Percentiles rank a stretch among this genome's conserved stretches.
Conservation (phyloP, 2,329 filamentous ascomycete genomes). For the Colletotrichum agaves region DNA sequence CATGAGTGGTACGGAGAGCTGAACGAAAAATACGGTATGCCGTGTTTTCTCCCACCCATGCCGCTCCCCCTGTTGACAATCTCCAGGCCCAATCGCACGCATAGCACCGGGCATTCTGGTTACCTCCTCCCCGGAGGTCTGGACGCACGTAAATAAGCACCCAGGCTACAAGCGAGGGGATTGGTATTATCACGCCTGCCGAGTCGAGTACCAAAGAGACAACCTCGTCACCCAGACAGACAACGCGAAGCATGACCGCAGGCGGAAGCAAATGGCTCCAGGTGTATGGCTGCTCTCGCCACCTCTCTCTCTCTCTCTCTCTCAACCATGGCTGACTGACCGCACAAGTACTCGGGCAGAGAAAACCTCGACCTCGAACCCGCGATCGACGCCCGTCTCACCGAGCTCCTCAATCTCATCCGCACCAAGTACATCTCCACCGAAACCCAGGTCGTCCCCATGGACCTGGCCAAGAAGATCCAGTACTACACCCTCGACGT, state of each 20-base stretch:
- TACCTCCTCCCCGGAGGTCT: conserved; percentile 59
- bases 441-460: conserved; percentile 41
- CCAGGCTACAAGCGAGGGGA: conserved; percentile 53
- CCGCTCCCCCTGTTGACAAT: neutral
- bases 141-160: conserved; percentile 55
- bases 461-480: conserved; percentile 59
- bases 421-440: conserved; percentile 54
- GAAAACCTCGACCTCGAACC: conserved; percentile 63
- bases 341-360: conserved; percentile 62
- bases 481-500: conserved; percentile 66
- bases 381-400: conserved; percentile 59
- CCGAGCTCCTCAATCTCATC: conserved; percentile 57
- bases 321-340: neutral
- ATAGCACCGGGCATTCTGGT: conserved; percentile 59
- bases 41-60: conserved; percentile 37
- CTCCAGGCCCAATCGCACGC: conserved; percentile 45
- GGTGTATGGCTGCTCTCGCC: conserved; percentile 52
- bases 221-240: conserved; percentile 64
- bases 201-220: conserved; percentile 60
- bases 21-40: conserved; percentile 44
- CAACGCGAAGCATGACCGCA: conserved; percentile 56
- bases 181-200: conserved; percentile 58
- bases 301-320: conserved; percentile 25
- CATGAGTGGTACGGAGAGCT: conserved; percentile 44
- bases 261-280: conserved; percentile 61